These are phyloP conservation scores for Aspergillus candidus DNA, from an alignment of 2,329 filamentous ascomycete species.

Conservation along the genomic window DNA sequence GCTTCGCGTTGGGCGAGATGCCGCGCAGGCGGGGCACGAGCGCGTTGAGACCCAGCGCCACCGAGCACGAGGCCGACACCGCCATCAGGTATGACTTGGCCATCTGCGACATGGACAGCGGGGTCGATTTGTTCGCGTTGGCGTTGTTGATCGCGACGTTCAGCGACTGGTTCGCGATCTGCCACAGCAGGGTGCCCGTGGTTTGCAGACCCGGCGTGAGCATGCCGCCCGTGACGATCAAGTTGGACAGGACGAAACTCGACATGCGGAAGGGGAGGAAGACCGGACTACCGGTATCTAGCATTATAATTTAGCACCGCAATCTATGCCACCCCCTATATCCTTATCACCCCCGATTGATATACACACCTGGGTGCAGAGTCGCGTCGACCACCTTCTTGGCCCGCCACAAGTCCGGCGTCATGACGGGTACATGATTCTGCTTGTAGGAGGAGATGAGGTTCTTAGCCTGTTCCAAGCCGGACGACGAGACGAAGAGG, in stretches of 20 bases:
- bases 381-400: slow-evolving; percentile 98
- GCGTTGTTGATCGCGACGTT: slow-evolving; percentile 97
- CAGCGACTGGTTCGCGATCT: slow-evolving; percentile 92
- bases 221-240: slow-evolving; percentile 95
- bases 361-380: slow-evolving; percentile 75
- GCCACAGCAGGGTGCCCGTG: slow-evolving; percentile 83
- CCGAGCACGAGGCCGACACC: slow-evolving; percentile 86
- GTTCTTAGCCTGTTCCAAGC: slow-evolving; percentile 79
- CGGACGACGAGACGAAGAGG: slow-evolving; percentile 68
- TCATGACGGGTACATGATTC: slow-evolving; percentile 73
- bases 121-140: slow-evolving; percentile 96
- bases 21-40: slow-evolving; percentile 77
- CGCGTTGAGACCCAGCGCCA: slow-evolving; percentile 85
- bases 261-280: slow-evolving; percentile 98
- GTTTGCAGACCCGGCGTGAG: slow-evolving; percentile 82
- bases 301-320: not conserved
- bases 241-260: slow-evolving; percentile 84
- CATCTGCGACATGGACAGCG: slow-evolving; percentile 72
- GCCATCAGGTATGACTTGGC: slow-evolving; percentile 86
- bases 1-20: slow-evolving; percentile 66
- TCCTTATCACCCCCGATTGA: not conserved
- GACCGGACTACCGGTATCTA: slow-evolving; percentile 88
- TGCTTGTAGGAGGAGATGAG: slow-evolving; percentile 81
- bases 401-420: slow-evolving; percentile 82
- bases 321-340: no score